Evolutionary conservation across 2,329 filamentous ascomycete genomes (phyloP), one percentile per base, ranked within the genome.

Genomic region (Botrytis deweyae): DNA sequence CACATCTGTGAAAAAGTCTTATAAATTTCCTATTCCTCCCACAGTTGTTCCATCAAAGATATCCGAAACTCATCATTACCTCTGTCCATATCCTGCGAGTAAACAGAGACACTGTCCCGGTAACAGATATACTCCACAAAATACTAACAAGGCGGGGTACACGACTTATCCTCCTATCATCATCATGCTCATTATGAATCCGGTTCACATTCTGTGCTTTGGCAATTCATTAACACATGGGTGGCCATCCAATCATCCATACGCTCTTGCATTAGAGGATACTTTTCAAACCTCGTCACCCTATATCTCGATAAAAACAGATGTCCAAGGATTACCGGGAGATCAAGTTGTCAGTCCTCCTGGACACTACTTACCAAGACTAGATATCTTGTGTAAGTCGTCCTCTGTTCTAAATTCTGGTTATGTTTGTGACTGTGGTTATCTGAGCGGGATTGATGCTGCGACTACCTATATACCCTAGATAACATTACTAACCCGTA

Each of bases 191-290:
- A 36, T 78, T 12, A 36, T 64, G 4, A 75, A 75, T 42, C 74
- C 77, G 14, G 70, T 80, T n/a, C 75, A 73, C 36, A 76, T 80
- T 55, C 76, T 81, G 4, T 80, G 78, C 72, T 80, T 81, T 74
- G 79, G 79, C 42, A 78, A 80, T 70, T 80, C 78, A 61, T 85
- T 92, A 64, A 91, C 90, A 9, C 84, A 84, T 20, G 90, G 90
- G 61, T 90, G 83, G 33, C 69, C 81, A 22, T 38, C 80, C 6
- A 83, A 82, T 63, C 84, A 88, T 74, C 88, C 90, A 0, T 92
- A 92, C 82, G 84, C 84, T 9, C 78, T 80, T 38, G 83, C 83
- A 73, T 82, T 92, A 22, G 78, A 83, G 74, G 79, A 85, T 70
- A 84, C 84, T 74, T 83, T 90, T 49, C 80, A 82, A 40, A 83